Percentiles rank a stretch among this genome's conserved stretches.
These are phyloP conservation scores for Rutstroemia sp. DNA, from an alignment of 2,329 filamentous ascomycete species.

Conservation along the genomic window DNA sequence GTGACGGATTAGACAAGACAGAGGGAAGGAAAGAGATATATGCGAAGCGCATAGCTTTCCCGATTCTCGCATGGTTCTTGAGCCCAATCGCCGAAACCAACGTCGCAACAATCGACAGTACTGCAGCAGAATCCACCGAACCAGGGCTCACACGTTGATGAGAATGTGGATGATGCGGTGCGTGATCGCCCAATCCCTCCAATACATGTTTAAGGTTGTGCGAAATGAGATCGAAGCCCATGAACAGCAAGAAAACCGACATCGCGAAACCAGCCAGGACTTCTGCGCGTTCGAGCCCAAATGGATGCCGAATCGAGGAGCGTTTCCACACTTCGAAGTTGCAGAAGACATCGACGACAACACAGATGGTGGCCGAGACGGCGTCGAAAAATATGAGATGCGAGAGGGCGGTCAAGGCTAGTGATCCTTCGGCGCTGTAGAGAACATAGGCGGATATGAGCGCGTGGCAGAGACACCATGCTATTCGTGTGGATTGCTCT, in stretches of 20 bases:
- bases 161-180: slow-evolving; percentile 61
- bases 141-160: slow-evolving; percentile 65
- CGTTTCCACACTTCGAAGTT: slow-evolving; percentile 98
- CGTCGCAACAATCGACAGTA: slow-evolving; percentile 76
- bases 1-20: slow-evolving; percentile 88
- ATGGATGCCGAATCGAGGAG: slow-evolving; percentile 86
- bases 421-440: slow-evolving; percentile 75
- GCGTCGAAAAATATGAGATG: slow-evolving; percentile 95
- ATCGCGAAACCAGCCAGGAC: slow-evolving; percentile 93
- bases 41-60: slow-evolving; percentile 80
- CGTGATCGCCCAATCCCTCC: slow-evolving; percentile 61
- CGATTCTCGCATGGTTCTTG: slow-evolving; percentile 86
- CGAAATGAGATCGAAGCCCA: slow-evolving; percentile 89
- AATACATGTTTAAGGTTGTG: slow-evolving; percentile 92
- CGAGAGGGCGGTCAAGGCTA: slow-evolving; percentile 86
- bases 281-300: slow-evolving; percentile 85
- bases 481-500: slow-evolving; percentile 74
- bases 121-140: slow-evolving; percentile 72
- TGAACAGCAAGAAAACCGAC: slow-evolving; percentile 94
- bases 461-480: slow-evolving; percentile 87
- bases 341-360: slow-evolving; percentile 82
- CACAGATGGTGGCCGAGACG: slow-evolving; percentile 82
- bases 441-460: slow-evolving; percentile 77
- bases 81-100: slow-evolving; percentile 80
- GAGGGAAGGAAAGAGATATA: slow-evolving; percentile 76